phyloP scores from a whole-genome alignment of 2,329 filamentous ascomycete genomes.

The Cordyceps farinosa region DNA sequence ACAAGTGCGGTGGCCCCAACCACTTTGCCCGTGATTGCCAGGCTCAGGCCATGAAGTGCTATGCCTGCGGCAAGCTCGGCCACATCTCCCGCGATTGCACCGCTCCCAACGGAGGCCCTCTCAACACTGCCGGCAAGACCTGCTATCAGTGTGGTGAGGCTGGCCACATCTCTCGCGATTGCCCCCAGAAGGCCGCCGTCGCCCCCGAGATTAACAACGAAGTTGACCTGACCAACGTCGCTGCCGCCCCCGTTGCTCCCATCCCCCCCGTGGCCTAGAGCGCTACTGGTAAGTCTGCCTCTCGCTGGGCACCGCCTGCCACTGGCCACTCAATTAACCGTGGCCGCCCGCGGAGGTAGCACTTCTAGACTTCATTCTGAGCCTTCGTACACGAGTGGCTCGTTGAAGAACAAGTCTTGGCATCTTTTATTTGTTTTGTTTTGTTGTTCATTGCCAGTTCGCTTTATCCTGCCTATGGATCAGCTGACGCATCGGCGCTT shows the following conservation, averaged over 20 bases:
- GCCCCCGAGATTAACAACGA: constrained; percentile 47
- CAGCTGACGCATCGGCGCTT: not conserved
- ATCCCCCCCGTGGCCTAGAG: constrained; percentile 39
- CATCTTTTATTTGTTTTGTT: constrained; percentile 20
- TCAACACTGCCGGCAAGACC: constrained; percentile 95
- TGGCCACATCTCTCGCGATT: constrained; percentile 94
- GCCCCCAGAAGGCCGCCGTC: constrained; percentile 65
- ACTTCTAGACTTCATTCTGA: not conserved
- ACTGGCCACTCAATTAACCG: not conserved
- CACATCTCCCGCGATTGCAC: constrained; percentile 95
- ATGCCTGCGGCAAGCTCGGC: constrained; percentile 90
- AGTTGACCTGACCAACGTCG: constrained; percentile 41
- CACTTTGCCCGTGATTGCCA: constrained; percentile 98
- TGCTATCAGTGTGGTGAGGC: constrained; percentile 97
- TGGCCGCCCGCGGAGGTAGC: not conserved
- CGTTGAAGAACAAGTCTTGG: not conserved
- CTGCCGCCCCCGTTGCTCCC: constrained; percentile 44
- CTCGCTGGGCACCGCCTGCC: constrained; percentile 2
- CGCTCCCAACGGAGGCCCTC: constrained; percentile 88
- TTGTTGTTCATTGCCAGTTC: constrained; percentile 7
- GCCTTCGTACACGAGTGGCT: not conserved
- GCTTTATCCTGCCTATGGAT: constrained; percentile 4
- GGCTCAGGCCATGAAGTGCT: constrained; percentile 98
- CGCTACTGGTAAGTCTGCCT: constrained; percentile 11
- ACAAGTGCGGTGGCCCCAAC: constrained; percentile 82